Percentiles rank a stretch among this genome's conserved stretches.
Conservation (phyloP, 441 rosid species). For the Arabidopsis hybrid region DNA sequence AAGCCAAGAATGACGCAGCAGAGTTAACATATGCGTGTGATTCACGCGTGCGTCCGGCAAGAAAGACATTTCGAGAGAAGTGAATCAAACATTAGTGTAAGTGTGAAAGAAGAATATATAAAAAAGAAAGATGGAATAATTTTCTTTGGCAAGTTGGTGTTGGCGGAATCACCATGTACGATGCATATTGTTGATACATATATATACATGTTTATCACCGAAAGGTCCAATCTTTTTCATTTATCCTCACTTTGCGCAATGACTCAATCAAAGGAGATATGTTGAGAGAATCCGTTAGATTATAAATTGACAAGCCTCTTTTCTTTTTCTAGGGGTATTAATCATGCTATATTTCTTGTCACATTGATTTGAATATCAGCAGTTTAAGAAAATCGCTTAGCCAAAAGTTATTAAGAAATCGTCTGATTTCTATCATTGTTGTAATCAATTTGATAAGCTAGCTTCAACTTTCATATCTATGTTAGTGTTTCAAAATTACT, state of each 20-base stretch:
- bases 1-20: not conserved
- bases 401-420: not conserved
- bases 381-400: too few relatives aligned
- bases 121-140: conserved; percentile 20
- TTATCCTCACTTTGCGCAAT: conserved; percentile 2
- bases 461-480: not conserved
- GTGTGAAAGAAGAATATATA: conserved; percentile 12
- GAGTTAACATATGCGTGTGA: conserved; percentile 2
- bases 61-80: not conserved
- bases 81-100: conserved; percentile 18
- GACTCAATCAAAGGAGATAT: conserved; percentile 22
- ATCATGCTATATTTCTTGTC: not conserved
- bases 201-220: conserved; percentile 26
- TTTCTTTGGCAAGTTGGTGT: conserved; percentile 38
- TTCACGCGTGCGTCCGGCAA: conserved; percentile 12
- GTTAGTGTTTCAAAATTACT: not conserved
- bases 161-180: conserved; percentile 26
- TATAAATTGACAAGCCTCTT: conserved; percentile 10
- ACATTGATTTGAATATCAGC: not conserved
- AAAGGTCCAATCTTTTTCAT: conserved; percentile 35
- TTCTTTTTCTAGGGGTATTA: not conserved
- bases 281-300: conserved; percentile 27
- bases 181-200: conserved; percentile 8
- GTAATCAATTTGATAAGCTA: not conserved
- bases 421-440: not conserved